These are phyloP conservation scores for Phaeoacremonium minimum DNA, from an alignment of 2,329 filamentous ascomycete genomes.

Conservation along the genomic window DNA sequence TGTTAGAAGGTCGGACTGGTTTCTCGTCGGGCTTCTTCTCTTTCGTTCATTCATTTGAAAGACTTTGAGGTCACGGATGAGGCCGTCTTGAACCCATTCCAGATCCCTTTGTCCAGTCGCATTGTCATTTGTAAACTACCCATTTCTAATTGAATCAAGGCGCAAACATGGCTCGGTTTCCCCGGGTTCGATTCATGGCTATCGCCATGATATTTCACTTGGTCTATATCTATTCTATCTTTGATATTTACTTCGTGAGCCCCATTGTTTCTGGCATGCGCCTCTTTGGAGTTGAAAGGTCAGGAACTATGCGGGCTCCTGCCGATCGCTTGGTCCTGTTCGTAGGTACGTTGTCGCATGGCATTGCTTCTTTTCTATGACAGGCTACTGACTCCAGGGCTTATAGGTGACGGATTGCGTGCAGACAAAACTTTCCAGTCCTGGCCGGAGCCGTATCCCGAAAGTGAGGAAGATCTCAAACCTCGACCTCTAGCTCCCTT, in stretches of 20 bases:
- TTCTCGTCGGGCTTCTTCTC: too few relatives aligned
- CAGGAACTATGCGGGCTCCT: slow-evolving; percentile 59
- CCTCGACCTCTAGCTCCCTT: slow-evolving; percentile 86
- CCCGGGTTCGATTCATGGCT: slow-evolving; percentile 77
- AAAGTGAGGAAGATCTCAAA: slow-evolving; percentile 59
- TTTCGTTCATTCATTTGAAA: too few relatives aligned
- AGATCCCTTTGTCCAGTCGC: too few relatives aligned
- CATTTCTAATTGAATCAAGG: too few relatives aligned
- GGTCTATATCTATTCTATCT: slow-evolving; percentile 91
- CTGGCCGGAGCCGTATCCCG: slow-evolving; percentile 78
- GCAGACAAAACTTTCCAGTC: slow-evolving; percentile 97
- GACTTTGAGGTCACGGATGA: too few relatives aligned
- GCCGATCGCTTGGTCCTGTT: slow-evolving; percentile 89
- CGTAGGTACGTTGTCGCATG: slow-evolving; percentile 59
- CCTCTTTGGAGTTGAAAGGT: slow-evolving; percentile 66
- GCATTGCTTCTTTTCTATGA: neutral
- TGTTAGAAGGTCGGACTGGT: too few relatives aligned
- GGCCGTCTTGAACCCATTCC: too few relatives aligned
- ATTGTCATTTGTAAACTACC: too few relatives aligned
- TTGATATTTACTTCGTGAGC: slow-evolving; percentile 98
- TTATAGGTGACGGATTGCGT: slow-evolving; percentile 77
- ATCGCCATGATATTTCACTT: slow-evolving; percentile 90
- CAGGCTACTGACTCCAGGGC: neutral
- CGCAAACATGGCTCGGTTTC: slow-evolving; percentile 51
- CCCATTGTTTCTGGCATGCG: slow-evolving; percentile 96